Evolutionary conservation across 306 rosid genomes (phyloP), one percentile per base, ranked within the genome.

Genomic region (Potentilla sterilis): DNA sequence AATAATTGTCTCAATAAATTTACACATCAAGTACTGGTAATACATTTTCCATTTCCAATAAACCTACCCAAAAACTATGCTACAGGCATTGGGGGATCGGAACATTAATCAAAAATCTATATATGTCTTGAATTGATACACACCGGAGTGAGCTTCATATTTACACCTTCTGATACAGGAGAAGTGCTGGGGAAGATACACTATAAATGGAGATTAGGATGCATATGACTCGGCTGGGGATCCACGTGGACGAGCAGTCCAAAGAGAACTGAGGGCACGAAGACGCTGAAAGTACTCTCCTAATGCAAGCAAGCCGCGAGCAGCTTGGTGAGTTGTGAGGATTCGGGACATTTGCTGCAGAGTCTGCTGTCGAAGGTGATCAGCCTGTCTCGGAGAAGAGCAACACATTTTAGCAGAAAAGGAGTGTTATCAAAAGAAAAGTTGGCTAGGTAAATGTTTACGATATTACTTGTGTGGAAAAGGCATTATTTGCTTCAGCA

Each of bases 231-330:
- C 74, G 18, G 42, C 47, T 11, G 80, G 74, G 22, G 79, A 77
- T 35, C 87, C 80, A 19, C 75, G 82, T 18, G 92, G 81, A 71
- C 88, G 88, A 79, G 93, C 75, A 44, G 87, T 57, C 93, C 97
- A 91, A 11, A 83, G 88, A 41, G 98, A 84, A 81, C 98, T 89
- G 66, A 91, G 93, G 59, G 90, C 75, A 13, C 86, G 96, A 22
- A 93, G 90, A 75, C 92, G 92, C 68, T 85, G 89, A 51, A 89
- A 91, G 85, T 89, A 89, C 71, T 89, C 93, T 41, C 97, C 97
- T 19, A 91, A 77, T 12, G 93, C 93, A 37, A 93, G 81, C 89
- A 93, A 83, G 5, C 88, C 91, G 3, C 82, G 81, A 0, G 93
- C 98, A 43, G 93, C 92, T 81, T 93, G 98, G 67, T 77, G 76